These are phyloP conservation scores for Aspergillus amoenus DNA, from an alignment of 2,329 filamentous ascomycete species.

Conservation along the genomic window DNA sequence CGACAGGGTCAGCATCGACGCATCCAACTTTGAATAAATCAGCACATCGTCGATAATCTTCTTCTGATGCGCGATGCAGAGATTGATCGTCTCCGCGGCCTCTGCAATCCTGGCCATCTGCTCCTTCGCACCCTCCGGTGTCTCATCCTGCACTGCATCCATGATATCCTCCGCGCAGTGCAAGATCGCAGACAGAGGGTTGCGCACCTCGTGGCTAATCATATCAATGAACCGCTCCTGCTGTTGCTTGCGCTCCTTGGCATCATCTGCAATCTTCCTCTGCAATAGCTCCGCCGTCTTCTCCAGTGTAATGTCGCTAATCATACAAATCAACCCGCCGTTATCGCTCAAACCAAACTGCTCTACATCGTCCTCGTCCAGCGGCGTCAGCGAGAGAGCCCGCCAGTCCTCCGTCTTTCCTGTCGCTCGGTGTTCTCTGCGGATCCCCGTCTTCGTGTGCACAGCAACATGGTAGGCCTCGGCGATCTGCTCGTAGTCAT, in stretches of 20 bases:
- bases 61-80: slow-evolving; percentile 79
- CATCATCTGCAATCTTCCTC: slow-evolving; percentile 74
- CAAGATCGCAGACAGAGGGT: slow-evolving; percentile 58
- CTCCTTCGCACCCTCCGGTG: slow-evolving; percentile 28
- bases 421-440: slow-evolving; percentile 25
- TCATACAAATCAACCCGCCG: slow-evolving; percentile 35
- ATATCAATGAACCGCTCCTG: slow-evolving; percentile 84
- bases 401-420: slow-evolving; percentile 20
- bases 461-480: slow-evolving; percentile 12
- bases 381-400: slow-evolving; percentile 17
- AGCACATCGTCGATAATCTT: slow-evolving; percentile 74
- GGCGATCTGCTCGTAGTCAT: slow-evolving; percentile 19
- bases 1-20: slow-evolving; percentile 69
- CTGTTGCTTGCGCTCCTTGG: slow-evolving; percentile 74
- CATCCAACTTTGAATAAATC: slow-evolving; percentile 73
- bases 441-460: slow-evolving; percentile 5
- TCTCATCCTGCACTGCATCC: slow-evolving; percentile 18
- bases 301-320: slow-evolving; percentile 82
- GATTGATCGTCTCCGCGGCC: slow-evolving; percentile 72
- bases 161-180: slow-evolving; percentile 56
- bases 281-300: slow-evolving; percentile 83
- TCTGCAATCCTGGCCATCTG: slow-evolving; percentile 62
- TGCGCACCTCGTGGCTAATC: slow-evolving; percentile 57
- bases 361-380: slow-evolving; percentile 12
- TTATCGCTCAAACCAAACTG: slow-evolving; percentile 7